Evolutionary conservation across 2,329 filamentous ascomycete genomes (phyloP).

Genomic region (Nothophoma quercina): DNA sequence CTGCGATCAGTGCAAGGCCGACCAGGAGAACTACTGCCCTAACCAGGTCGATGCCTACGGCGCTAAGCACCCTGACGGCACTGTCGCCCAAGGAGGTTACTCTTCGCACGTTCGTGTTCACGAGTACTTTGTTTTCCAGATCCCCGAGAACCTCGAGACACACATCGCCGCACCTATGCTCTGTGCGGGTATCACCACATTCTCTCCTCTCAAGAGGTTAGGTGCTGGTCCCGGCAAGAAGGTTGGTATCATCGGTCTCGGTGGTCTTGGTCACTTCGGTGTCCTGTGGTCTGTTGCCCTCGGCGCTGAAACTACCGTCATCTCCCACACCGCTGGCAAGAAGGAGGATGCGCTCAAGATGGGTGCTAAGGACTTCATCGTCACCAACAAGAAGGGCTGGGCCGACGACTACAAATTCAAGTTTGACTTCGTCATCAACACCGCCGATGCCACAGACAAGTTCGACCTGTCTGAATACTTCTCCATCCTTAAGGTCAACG

Average conservation of each 20-base stretch:
- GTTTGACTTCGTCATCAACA: slow-evolving; percentile 81
- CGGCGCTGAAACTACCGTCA: slow-evolving; percentile 68
- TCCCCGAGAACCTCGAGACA: slow-evolving; percentile 73
- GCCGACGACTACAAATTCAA: slow-evolving; percentile 63
- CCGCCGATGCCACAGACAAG: slow-evolving; percentile 71
- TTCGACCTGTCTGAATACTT: slow-evolving; percentile 78
- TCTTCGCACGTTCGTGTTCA: slow-evolving; percentile 74
- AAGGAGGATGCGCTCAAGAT: slow-evolving; percentile 67
- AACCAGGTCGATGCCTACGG: slow-evolving; percentile 60
- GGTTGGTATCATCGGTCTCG: slow-evolving; percentile 75
- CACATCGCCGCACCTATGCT: slow-evolving; percentile 78
- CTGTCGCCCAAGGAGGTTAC: slow-evolving; percentile 72
- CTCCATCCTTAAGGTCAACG: slow-evolving; percentile 80
- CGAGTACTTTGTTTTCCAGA: slow-evolving; percentile 78
- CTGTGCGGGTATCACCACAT: slow-evolving; percentile 84
- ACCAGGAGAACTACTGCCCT: slow-evolving; percentile 63
- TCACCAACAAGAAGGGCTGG: slow-evolving; percentile 66
- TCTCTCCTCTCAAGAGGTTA: slow-evolving; percentile 78
- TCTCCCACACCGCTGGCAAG: slow-evolving; percentile 67
- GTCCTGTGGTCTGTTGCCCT: slow-evolving; percentile 60
- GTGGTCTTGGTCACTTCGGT: slow-evolving; percentile 60
- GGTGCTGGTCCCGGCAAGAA: slow-evolving; percentile 80
- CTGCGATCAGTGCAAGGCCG: slow-evolving; percentile 60
- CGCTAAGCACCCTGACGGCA: slow-evolving; percentile 62
- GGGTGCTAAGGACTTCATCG: slow-evolving; percentile 68